Conservation (phyloP, 768 basidiomycete species). For the Lactarius quietus region DNA sequence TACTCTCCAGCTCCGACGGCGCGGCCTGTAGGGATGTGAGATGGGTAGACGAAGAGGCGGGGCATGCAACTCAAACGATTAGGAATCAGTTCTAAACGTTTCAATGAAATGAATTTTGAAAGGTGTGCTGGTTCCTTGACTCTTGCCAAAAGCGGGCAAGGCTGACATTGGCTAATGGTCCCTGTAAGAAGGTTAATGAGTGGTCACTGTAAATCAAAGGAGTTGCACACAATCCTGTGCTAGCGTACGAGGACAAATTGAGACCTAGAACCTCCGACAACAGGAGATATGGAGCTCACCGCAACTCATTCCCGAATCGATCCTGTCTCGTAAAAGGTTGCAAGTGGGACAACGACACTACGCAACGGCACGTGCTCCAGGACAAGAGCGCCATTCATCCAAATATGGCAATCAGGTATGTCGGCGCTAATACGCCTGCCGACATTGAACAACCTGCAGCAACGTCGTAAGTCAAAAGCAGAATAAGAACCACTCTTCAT, state of each 20-base stretch:
- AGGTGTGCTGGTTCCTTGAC: background rate
- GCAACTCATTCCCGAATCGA: background rate
- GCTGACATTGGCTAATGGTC: background rate
- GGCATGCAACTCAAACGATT: background rate
- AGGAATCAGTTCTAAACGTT: background rate
- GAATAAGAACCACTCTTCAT: slow-evolving; percentile 8
- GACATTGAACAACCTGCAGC: background rate
- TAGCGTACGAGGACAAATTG: background rate
- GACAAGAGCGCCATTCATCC: slow-evolving; percentile 15
- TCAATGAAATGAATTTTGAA: background rate
- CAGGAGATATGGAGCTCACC: background rate
- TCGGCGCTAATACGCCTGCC: background rate
- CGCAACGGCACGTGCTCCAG: slow-evolving; percentile 5
- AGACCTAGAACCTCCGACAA: background rate
- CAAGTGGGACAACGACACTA: background rate
- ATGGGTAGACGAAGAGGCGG: background rate
- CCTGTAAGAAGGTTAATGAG: background rate
- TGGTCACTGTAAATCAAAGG: too few relatives aligned
- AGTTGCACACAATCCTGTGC: background rate
- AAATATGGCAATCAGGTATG: slow-evolving; percentile 7
- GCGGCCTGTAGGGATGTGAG: background rate
- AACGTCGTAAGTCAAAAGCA: background rate
- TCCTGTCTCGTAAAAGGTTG: background rate
- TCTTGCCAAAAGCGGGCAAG: background rate
- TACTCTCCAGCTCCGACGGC: background rate